phyloP scores from a whole-genome alignment of 2,329 filamentous ascomycete genomes.

The Exophiala calicioides region DNA sequence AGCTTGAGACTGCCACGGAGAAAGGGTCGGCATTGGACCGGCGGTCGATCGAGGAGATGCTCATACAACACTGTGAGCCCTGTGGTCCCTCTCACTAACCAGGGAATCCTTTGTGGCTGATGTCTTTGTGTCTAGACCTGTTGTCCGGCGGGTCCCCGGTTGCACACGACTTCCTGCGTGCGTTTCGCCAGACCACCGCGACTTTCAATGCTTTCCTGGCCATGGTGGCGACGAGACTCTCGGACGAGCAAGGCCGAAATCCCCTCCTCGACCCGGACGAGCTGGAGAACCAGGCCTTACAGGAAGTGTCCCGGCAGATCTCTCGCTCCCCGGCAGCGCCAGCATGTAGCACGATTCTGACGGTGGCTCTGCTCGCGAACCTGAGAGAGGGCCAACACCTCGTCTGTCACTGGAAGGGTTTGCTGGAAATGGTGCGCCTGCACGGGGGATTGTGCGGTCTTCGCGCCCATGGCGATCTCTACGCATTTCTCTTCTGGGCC shows the following conservation, averaged over 20 bases:
- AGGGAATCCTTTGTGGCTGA: no score
- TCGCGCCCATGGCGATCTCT: background rate
- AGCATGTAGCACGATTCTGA: background rate
- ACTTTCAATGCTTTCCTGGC: slow-evolving; percentile 2
- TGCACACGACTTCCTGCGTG: background rate
- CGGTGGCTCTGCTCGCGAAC: slow-evolving; percentile 1
- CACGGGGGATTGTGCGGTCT: background rate
- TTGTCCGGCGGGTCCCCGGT: background rate
- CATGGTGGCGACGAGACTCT: background rate
- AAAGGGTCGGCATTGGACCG: no score
- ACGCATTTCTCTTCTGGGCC: background rate
- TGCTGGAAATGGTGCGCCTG: background rate
- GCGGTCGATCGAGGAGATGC: no score
- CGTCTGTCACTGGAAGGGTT: slow-evolving; percentile 1
- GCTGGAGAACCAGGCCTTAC: slow-evolving; percentile 1
- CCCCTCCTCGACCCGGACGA: background rate
- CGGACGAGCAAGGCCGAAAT: background rate
- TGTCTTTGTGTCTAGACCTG: no score
- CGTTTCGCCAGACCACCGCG: background rate
- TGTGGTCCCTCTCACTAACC: no score
- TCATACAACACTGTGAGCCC: no score
- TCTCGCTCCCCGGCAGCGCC: background rate
- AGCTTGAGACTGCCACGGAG: no score
- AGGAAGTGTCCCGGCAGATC: background rate
- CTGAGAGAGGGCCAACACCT: background rate